Evolutionary conservation across 1,284 basidiomycete genomes (phyloP).

Genomic region (Microbotryum silenes-acaulis): DNA sequence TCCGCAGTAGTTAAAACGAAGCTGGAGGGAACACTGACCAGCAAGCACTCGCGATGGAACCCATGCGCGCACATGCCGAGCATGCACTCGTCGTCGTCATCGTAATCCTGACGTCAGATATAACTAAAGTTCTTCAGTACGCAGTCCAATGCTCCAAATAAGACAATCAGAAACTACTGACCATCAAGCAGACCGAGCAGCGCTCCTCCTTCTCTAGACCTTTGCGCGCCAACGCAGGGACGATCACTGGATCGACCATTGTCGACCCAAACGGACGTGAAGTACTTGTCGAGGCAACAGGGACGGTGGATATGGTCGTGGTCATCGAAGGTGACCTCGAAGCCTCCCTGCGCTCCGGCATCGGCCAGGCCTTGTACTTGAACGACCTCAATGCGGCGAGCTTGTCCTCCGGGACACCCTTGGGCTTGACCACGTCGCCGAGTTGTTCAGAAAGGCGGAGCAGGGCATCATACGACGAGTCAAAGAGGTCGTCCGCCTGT

Average conservation of each 20-base stretch:
- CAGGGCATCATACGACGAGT: constrained; percentile 24
- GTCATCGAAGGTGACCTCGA: background rate
- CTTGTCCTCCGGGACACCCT: constrained; percentile 13
- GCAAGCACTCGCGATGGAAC: constrained; percentile 23
- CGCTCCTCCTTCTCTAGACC: constrained; percentile 25
- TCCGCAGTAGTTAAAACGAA: background rate
- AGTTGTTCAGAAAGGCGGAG: constrained; percentile 26
- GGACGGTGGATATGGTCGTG: background rate
- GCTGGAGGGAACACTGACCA: background rate
- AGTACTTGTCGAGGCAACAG: constrained; percentile 8
- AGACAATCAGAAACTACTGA: background rate
- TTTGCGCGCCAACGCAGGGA: constrained; percentile 11
- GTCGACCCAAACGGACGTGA: background rate
- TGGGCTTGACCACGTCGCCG: constrained; percentile 25
- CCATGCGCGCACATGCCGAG: constrained; percentile 18
- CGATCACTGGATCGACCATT: background rate
- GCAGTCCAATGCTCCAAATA: too few relatives aligned
- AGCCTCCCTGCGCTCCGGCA: background rate
- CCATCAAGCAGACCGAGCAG: constrained; percentile 21
- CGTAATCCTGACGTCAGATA: constrained; percentile 20
- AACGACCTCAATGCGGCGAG: constrained; percentile 11
- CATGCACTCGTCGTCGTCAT: constrained; percentile 20
- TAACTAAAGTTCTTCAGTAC: background rate
- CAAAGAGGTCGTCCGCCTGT: constrained; percentile 30
- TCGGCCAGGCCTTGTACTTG: constrained; percentile 21